Base-by-base conservation (phyloP, 345 rosid species). In the Gossypioides kirkii region DNA sequence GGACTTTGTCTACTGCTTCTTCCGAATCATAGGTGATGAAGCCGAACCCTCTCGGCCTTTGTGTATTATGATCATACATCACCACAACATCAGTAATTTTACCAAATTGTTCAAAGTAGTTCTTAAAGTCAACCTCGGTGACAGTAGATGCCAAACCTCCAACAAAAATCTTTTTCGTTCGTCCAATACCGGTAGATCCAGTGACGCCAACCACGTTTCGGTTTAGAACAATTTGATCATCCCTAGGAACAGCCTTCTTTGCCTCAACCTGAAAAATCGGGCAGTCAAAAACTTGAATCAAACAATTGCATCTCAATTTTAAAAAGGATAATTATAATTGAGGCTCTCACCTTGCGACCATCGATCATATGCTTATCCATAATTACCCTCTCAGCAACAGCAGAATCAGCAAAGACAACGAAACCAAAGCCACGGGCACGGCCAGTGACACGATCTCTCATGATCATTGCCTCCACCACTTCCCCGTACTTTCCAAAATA, bases 381-480 rank as follows among this genome's bases (percentile, higher is more conserved):
- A 86, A 90, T 88, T 61, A 94, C 98, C 81, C 95, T 87, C 84
- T 89, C 98, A 2, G 98, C 93, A 74, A 89, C 93, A 80, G 84
- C 84, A 72, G 97, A 97, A 90, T 92, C 97, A 0, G 86, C 83
- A 76, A 94, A 92, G 73, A 94, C 95, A 72, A 94, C 89, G 9
- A 94, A 94, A 47, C 98, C 98, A 42, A 94, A 94, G 72, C 98
- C 98, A 77, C 98, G 97, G 45, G 98, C 98, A 61, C 97, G 94
- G 32, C 98, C 95, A 0, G 98, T 94, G 71, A 88, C 79, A 56
- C 98, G 97, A 83, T 94, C 98, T 82, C 95, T 85, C 97, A 94
- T 94, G 87, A 94, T 92, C 81, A 94, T 94, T 22, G 97, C 87
- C 82, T 94, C 98, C 79, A 89, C 89, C 76, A 94, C 92, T 80